Percentiles rank a stretch among this genome's conserved stretches.
phyloP scores from a whole-genome alignment of 1,284 basidiomycete genomes.

The Inonotus hispidus region DNA sequence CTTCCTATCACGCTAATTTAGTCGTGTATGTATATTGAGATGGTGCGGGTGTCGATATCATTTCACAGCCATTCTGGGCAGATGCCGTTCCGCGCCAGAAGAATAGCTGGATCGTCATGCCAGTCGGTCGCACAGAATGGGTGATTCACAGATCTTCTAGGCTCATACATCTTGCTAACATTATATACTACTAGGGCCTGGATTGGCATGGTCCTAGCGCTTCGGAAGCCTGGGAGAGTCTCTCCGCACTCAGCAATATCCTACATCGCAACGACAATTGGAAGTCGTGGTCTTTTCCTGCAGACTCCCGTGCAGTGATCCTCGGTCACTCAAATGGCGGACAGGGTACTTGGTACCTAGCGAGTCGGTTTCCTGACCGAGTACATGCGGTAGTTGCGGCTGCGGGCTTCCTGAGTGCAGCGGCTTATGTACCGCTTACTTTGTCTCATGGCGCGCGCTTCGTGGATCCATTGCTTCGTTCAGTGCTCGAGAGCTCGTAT shows the following conservation, averaged over 20 bases:
- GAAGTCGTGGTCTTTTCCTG: conserved; percentile 36
- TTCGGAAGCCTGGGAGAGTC: conserved; percentile 50
- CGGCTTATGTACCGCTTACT: conserved; percentile 73
- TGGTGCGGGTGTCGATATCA: conserved; percentile 73
- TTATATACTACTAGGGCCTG: conserved; percentile 53
- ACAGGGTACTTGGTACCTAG: conserved; percentile 82
- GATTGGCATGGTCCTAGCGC: conserved; percentile 82
- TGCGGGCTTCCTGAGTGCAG: conserved; percentile 78
- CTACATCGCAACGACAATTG: conserved; percentile 34
- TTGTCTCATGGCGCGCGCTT: conserved; percentile 60
- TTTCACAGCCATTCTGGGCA: conserved; percentile 49
- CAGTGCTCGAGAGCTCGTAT: conserved; percentile 66
- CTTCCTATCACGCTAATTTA: background rate
- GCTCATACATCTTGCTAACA: background rate
- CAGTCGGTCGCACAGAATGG: conserved; percentile 72
- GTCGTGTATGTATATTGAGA: conserved; percentile 39
- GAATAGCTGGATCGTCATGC: conserved; percentile 65
- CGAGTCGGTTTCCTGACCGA: conserved; percentile 71
- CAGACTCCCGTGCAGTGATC: conserved; percentile 46
- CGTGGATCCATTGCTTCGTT: conserved; percentile 67
- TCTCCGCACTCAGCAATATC: conserved; percentile 49
- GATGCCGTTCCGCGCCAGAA: conserved; percentile 52
- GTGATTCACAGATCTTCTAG: conserved; percentile 30
- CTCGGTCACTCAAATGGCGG: conserved; percentile 93
- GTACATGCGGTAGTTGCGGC: conserved; percentile 72